Percentiles rank a stretch among this genome's conserved stretches.
These are phyloP conservation scores for Coemansia sp. DNA, from an alignment of 192 early-diverging fungal species.

Conservation along the genomic window DNA sequence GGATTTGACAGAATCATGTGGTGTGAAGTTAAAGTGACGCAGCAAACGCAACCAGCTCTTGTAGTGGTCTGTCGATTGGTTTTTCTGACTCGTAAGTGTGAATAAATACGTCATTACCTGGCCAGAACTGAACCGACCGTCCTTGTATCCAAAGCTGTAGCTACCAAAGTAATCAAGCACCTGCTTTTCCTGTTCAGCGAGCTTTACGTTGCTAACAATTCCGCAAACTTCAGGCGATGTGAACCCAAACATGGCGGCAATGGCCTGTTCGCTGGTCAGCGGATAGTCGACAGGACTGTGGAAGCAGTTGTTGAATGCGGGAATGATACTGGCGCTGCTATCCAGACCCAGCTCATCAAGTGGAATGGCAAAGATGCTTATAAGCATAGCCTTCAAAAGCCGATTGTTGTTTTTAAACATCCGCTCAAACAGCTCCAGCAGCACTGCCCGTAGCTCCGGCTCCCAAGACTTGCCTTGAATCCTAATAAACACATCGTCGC, in stretches of 20 bases:
- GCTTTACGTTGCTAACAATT: neutral
- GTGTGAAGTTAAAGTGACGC: neutral
- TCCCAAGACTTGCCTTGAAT: slow-evolving; percentile 1
- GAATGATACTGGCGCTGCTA: neutral
- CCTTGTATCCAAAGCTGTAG: neutral
- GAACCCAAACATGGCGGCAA: slow-evolving; percentile 6
- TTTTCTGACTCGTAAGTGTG: no score
- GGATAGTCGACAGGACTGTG: neutral
- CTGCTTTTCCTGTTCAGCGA: neutral
- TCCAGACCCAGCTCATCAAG: neutral
- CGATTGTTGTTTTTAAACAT: slow-evolving; percentile 2
- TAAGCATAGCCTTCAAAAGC: neutral
- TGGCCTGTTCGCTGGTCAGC: neutral
- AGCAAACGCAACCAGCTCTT: no score
- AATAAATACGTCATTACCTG: neutral
- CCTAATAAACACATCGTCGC: neutral
- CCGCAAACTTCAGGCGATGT: neutral
- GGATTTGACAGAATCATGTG: neutral
- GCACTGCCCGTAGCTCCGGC: neutral
- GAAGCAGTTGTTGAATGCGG: neutral
- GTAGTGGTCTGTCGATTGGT: no score
- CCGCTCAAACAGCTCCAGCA: neutral
- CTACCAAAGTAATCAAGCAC: neutral
- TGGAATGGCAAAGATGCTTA: neutral
- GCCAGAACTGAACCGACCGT: neutral